Conservation (phyloP, 2,329 filamentous ascomycete species). For the Cercospora janseana region DNA sequence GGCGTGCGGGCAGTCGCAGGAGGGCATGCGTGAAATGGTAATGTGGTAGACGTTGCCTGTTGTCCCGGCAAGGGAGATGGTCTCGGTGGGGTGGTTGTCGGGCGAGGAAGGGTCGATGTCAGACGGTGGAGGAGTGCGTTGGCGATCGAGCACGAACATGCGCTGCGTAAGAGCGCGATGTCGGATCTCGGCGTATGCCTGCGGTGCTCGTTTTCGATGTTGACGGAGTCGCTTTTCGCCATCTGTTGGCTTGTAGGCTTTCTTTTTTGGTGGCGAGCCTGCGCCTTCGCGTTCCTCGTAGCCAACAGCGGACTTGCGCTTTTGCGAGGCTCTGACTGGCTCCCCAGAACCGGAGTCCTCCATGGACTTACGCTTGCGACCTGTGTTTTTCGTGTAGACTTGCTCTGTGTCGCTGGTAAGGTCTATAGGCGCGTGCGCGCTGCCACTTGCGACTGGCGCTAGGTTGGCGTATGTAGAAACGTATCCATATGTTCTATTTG, state of each 20-base stretch:
- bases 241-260: constrained; percentile 21
- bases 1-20: constrained; percentile 35
- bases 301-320: background rate
- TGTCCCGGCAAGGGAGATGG: constrained; percentile 57
- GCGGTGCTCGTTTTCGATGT: constrained; percentile 28
- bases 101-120: constrained; percentile 8
- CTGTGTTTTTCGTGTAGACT: background rate
- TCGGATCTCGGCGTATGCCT: constrained; percentile 27
- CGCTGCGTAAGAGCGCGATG: constrained; percentile 35
- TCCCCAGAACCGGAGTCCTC: background rate
- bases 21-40: constrained; percentile 52
- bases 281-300: constrained; percentile 1
- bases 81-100: constrained; percentile 49
- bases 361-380: background rate
- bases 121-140: constrained; percentile 19
- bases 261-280: constrained; percentile 14
- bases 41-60: constrained; percentile 64
- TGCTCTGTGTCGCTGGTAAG: background rate
- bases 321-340: background rate
- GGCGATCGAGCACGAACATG: constrained; percentile 34
- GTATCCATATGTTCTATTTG: no score
- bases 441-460: no score
- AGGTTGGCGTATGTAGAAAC: no score
- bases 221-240: constrained; percentile 31
- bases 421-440: constrained; percentile 10